Conservation (phyloP, 2,329 filamentous ascomycete genomes). For the Clarireedia monteithiana region DNA sequence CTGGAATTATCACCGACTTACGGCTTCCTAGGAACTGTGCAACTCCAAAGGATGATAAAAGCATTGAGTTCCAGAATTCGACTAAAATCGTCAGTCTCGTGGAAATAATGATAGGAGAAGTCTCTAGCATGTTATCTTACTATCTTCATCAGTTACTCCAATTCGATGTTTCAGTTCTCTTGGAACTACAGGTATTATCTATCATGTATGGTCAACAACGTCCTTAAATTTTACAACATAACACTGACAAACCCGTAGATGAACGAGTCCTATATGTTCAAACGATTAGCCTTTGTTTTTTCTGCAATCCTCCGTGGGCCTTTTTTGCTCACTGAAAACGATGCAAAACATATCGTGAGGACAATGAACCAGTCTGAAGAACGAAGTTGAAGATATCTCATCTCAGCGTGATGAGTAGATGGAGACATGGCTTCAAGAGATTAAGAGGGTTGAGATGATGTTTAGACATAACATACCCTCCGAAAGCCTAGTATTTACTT, state of each 20-base stretch:
- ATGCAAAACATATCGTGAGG: slow-evolving; percentile 9
- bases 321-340: slow-evolving; percentile 5
- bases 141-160: slow-evolving; percentile 36
- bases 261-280: slow-evolving; percentile 42
- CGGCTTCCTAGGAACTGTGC: slow-evolving; percentile 50
- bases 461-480: no score
- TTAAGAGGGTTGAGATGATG: neutral
- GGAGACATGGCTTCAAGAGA: neutral
- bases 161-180: slow-evolving; percentile 53
- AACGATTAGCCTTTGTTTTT: neutral
- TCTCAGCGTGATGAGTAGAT: neutral
- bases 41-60: slow-evolving; percentile 62
- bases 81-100: slow-evolving; percentile 32
- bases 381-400: slow-evolving; percentile 13
- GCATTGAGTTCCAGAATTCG: slow-evolving; percentile 62
- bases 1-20: neutral
- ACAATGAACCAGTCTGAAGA: slow-evolving; percentile 12
- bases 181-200: slow-evolving; percentile 60
- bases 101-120: neutral
- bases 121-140: neutral
- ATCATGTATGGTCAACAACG: no score
- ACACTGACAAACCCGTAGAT: slow-evolving; percentile 40
- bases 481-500: no score
- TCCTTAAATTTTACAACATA: neutral
- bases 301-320: neutral